phyloP scores from a whole-genome alignment of 805 yeast genomes.

The Scheffersomyces lignosus region DNA sequence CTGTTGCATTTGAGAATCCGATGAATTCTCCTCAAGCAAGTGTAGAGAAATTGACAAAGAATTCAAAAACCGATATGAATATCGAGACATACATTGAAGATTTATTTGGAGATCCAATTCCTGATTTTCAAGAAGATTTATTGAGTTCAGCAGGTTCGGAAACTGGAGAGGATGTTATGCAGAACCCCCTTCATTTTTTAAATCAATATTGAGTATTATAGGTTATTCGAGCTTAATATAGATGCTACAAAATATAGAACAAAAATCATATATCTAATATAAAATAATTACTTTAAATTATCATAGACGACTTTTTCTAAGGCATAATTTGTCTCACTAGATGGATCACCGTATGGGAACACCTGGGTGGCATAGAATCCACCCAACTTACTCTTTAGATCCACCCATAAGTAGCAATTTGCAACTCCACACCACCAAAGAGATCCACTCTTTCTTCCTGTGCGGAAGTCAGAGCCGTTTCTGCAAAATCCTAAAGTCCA shows the following conservation, averaged over 20 bases:
- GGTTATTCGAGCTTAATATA: not conserved
- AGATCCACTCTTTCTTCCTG: conserved; percentile 37
- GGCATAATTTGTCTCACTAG: conserved; percentile 16
- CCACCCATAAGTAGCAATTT: conserved; percentile 42
- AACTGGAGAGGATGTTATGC: not conserved
- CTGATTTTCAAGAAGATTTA: not conserved
- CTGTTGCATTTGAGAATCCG: not conserved
- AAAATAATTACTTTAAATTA: conserved; percentile 2
- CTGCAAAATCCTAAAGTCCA: conserved; percentile 2
- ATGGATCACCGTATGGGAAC: conserved; percentile 29
- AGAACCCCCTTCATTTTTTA: not conserved
- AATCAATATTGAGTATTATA: not conserved
- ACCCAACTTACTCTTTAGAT: conserved; percentile 34
- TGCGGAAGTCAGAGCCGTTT: conserved; percentile 17
- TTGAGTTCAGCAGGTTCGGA: not conserved
- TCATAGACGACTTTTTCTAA: conserved; percentile 30
- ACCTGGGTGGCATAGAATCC: conserved; percentile 43
- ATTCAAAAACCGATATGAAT: not conserved
- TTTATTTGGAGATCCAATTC: not conserved
- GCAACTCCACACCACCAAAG: conserved; percentile 43
- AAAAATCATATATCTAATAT: not conserved
- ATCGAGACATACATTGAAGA: not conserved
- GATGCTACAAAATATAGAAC: not conserved
- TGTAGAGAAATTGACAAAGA: not conserved
- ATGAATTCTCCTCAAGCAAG: not conserved